Evolutionary conservation across 495 filamentous ascomycete species (phyloP).

Genomic region (Talaromyces liani): DNA sequence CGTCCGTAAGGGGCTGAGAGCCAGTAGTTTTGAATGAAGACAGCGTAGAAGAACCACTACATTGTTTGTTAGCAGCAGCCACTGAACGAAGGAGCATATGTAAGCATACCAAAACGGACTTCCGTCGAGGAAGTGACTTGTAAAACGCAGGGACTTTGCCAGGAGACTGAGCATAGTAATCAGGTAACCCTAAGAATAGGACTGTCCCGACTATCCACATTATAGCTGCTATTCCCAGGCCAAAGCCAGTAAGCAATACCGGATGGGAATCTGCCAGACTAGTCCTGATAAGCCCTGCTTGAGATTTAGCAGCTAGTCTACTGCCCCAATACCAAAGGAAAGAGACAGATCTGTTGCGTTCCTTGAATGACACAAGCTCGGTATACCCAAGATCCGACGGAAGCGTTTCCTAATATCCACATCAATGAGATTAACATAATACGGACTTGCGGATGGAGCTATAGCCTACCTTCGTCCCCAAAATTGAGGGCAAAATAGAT

Average conservation of each 20-base stretch:
- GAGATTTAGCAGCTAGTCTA: slow-evolving; percentile 23
- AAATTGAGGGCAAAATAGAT: slow-evolving; percentile 64
- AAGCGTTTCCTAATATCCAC: slow-evolving; percentile 35
- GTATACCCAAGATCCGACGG: slow-evolving; percentile 56
- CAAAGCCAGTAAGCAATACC: slow-evolving; percentile 43
- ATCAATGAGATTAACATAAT: neutral
- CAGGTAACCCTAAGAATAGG: slow-evolving; percentile 50
- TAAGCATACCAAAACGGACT: slow-evolving; percentile 41
- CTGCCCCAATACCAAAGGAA: slow-evolving; percentile 63
- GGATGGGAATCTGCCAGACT: slow-evolving; percentile 17
- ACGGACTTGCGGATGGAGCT: neutral
- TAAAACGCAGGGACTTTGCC: slow-evolving; percentile 24
- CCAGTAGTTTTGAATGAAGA: slow-evolving; percentile 62
- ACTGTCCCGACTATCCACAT: slow-evolving; percentile 45
- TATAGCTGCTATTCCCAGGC: slow-evolving; percentile 45
- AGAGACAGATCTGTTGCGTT: slow-evolving; percentile 54
- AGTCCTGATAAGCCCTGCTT: slow-evolving; percentile 13
- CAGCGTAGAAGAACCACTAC: slow-evolving; percentile 28
- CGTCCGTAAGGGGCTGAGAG: slow-evolving; percentile 54
- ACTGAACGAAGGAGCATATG: neutral
- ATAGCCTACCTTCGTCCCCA: slow-evolving; percentile 45
- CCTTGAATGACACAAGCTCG: slow-evolving; percentile 58
- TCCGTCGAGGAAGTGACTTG: slow-evolving; percentile 44
- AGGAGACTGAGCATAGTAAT: slow-evolving; percentile 47
- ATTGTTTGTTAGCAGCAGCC: neutral